phyloP scores from a whole-genome alignment of 805 yeast genomes.

The Debaryomyces hansenii region DNA sequence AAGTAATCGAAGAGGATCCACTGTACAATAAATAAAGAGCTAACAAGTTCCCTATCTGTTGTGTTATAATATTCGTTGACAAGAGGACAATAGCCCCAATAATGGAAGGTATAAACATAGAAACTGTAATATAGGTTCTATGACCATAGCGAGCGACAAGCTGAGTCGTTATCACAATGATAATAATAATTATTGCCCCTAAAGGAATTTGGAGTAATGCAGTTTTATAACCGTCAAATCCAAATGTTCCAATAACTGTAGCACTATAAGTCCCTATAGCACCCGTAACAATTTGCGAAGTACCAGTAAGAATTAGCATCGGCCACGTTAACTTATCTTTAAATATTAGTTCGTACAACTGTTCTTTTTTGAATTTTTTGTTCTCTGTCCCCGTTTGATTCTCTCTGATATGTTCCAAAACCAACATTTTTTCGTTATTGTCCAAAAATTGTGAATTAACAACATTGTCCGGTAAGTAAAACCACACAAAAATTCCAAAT shows the following conservation, averaged over 20 bases:
- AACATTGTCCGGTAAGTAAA: slow-evolving; percentile 53
- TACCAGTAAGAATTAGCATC: slow-evolving; percentile 44
- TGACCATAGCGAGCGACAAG: slow-evolving; percentile 28
- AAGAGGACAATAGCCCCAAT: slow-evolving; percentile 45
- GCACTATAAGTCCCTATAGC: slow-evolving; percentile 54
- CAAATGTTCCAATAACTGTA: slow-evolving; percentile 52
- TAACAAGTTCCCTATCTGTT: slow-evolving; percentile 46
- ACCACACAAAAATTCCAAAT: slow-evolving; percentile 46
- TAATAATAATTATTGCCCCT: slow-evolving; percentile 47
- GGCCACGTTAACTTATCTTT: slow-evolving; percentile 52
- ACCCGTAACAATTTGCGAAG: slow-evolving; percentile 51
- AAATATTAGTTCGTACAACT: slow-evolving; percentile 46
- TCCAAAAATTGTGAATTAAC: slow-evolving; percentile 34
- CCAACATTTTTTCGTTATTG: slow-evolving; percentile 40
- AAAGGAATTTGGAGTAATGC: slow-evolving; percentile 58
- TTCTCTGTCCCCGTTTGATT: slow-evolving; percentile 56
- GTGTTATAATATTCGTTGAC: slow-evolving; percentile 19
- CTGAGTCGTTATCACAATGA: slow-evolving; percentile 31
- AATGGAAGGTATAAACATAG: slow-evolving; percentile 34
- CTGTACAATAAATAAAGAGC: slow-evolving; percentile 53
- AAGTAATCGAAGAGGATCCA: slow-evolving; percentile 56
- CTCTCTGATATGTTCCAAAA: slow-evolving; percentile 45
- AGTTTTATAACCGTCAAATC: slow-evolving; percentile 44
- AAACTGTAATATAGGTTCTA: slow-evolving; percentile 20
- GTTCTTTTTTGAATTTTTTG: slow-evolving; percentile 44